These are phyloP conservation scores for Crithidia sp. DNA, from an alignment of 208 protist species.

Conservation along the genomic window DNA sequence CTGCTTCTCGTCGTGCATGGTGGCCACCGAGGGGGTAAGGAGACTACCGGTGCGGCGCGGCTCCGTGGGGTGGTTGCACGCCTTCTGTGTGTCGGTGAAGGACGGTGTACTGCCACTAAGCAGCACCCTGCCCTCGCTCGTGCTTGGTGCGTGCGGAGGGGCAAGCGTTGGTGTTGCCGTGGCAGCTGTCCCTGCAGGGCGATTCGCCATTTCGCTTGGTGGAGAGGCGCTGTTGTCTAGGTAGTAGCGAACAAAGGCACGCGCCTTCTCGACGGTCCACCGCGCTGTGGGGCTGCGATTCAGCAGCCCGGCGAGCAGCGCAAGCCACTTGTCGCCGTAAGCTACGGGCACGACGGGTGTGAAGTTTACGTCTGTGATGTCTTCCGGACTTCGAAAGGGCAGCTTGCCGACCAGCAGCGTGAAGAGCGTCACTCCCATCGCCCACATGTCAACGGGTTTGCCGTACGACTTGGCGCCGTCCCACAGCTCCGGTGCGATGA, in stretches of 20 bases:
- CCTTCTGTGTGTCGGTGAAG: no score
- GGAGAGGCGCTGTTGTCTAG: background rate
- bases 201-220: no score
- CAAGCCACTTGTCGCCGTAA: slow-evolving; percentile 41
- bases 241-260: slow-evolving; percentile 24
- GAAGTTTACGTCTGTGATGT: slow-evolving; percentile 43
- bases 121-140: no score
- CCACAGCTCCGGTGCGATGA: slow-evolving; percentile 78
- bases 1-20: background rate
- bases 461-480: slow-evolving; percentile 64
- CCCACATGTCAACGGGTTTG: slow-evolving; percentile 87
- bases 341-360: slow-evolving; percentile 44
- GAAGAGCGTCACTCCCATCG: slow-evolving; percentile 86
- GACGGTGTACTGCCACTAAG: no score
- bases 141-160: no score
- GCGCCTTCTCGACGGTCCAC: slow-evolving; percentile 42
- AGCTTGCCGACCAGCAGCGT: slow-evolving; percentile 89
- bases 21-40: no score
- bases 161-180: no score
- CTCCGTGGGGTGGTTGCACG: no score
- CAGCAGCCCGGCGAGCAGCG: slow-evolving; percentile 79
- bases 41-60: no score
- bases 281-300: slow-evolving; percentile 68
- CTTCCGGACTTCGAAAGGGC: slow-evolving; percentile 89
- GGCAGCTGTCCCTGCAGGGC: no score